These are phyloP conservation scores for Trichophyton equinum DNA, from an alignment of 2,329 filamentous ascomycete genomes.

Conservation along the genomic window DNA sequence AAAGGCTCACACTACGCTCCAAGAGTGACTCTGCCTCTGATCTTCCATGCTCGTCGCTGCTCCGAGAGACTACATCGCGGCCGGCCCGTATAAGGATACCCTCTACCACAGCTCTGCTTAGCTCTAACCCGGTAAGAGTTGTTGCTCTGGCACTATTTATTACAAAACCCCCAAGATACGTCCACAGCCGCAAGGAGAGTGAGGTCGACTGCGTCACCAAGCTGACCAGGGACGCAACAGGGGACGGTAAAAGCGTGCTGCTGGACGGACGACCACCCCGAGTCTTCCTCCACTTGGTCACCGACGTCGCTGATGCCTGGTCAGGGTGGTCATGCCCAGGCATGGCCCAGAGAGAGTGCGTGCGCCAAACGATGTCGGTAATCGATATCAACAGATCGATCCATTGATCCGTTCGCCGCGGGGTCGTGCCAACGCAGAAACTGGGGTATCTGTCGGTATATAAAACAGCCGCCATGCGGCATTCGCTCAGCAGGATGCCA, in stretches of 20 bases:
- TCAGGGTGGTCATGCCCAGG: neutral
- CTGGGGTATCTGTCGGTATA: neutral
- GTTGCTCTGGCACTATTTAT: constrained; percentile 34
- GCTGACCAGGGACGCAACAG: constrained; percentile 34
- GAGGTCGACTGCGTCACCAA: constrained; percentile 35
- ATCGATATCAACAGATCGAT: neutral
- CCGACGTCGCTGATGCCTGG: neutral
- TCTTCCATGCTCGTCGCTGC: constrained; percentile 36
- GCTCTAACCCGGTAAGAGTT: constrained; percentile 33
- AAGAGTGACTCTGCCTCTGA: constrained; percentile 33
- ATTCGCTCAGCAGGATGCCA: neutral
- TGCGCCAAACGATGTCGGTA: neutral
- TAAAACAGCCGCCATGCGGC: neutral
- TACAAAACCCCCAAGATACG: constrained; percentile 32
- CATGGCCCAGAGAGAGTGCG: neutral
- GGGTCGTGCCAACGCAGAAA: neutral
- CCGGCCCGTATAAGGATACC: constrained; percentile 33
- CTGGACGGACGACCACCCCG: neutral
- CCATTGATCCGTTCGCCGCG: neutral
- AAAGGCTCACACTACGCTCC: constrained; percentile 32
- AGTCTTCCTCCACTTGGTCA: neutral
- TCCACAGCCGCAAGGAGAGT: constrained; percentile 32
- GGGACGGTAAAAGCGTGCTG: constrained; percentile 31
- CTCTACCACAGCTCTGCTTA: constrained; percentile 35
- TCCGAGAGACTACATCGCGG: constrained; percentile 32